Evolutionary conservation across 2,329 filamentous ascomycete genomes (phyloP).

Genomic region (Corinectria fuckeliana): DNA sequence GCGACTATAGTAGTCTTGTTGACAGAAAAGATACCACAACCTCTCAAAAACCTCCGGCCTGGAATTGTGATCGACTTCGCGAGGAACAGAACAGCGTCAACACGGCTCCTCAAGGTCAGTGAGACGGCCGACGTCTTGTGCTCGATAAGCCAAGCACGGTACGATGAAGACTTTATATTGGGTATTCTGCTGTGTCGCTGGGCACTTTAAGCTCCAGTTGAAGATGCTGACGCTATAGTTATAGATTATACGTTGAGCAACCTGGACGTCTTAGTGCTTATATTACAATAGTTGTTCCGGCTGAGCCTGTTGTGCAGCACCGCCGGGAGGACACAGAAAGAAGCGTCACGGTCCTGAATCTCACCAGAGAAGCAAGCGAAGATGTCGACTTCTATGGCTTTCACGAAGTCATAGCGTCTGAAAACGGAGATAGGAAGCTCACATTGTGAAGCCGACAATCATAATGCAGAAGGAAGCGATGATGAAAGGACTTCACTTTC

Average conservation of each 20-base stretch:
- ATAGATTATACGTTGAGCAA: conserved; percentile 54
- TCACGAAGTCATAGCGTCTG: neutral
- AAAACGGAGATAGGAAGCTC: conserved; percentile 22
- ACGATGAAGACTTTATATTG: too few species aligned
- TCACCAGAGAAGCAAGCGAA: too few species aligned
- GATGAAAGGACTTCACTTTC: conserved; percentile 62
- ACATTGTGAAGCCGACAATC: conserved; percentile 64
- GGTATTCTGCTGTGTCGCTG: conserved; percentile 51
- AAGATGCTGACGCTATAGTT: conserved; percentile 40
- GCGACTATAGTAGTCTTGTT: neutral
- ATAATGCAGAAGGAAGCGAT: conserved; percentile 59
- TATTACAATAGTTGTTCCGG: conserved; percentile 57
- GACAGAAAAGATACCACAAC: neutral
- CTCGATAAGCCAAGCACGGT: conserved; percentile 45
- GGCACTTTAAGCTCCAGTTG: conserved; percentile 63
- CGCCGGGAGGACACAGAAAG: conserved; percentile 47
- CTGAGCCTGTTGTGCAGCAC: conserved; percentile 46
- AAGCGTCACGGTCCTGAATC: too few species aligned
- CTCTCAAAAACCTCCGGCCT: neutral
- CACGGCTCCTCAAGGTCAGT: conserved; percentile 41
- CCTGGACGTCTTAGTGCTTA: conserved; percentile 58
- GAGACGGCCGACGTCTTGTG: conserved; percentile 54
- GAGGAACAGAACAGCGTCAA: conserved; percentile 5
- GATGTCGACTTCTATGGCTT: too few species aligned
- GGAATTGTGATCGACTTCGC: conserved; percentile 9